Evolutionary conservation across 2,329 filamentous ascomycete genomes (phyloP), one percentile per base, ranked within the genome.

Genomic region (Arachnomyces sp.): DNA sequence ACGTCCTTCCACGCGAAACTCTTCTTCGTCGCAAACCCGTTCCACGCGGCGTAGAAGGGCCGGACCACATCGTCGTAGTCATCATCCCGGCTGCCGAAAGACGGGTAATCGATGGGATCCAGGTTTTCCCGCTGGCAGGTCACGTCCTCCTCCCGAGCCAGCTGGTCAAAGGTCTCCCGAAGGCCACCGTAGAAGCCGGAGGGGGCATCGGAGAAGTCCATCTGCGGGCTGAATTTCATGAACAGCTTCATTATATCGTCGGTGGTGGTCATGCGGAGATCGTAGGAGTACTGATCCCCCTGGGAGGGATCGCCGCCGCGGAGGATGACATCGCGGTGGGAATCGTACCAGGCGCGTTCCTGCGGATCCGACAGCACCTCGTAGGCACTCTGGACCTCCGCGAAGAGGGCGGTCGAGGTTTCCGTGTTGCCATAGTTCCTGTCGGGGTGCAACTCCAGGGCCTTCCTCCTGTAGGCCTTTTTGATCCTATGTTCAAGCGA

Each of bases 281-380:
- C 81, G 49, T 81, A 66, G 33, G 82, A 79, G 49, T 77, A 79
- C 40, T 76, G 70, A 28, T 70, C 72, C 34, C 66, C 63, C 49
- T 57, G 54, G 7, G 55, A 54, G 7, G 50, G 54, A 33, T 61
- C 76, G 42, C 76, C 72, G 30, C 81, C 82, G 20, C 76, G 75
- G 46, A 96, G 67, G 46, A 96, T 93, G 37, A 84, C 80, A 51
- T 88, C 81, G 45, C 87, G 82, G 58, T 98, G 92, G 2, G 88
- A 88, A 64, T 98, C 90, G 66, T 98, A 98, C 92, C 92, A 98
- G 25, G 89, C 83, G 51, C 92, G 79, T 61, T 98, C 92, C 59
- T 98, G 90, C 8, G 88, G 81, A 60, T 98, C 92, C 2, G 89
- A 94, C 1, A 98, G 76, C n/a, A 98, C 79, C 61, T 96, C 87